phyloP scores from a whole-genome alignment of 139 green algal genomes.

The Nannochloris sp. region DNA sequence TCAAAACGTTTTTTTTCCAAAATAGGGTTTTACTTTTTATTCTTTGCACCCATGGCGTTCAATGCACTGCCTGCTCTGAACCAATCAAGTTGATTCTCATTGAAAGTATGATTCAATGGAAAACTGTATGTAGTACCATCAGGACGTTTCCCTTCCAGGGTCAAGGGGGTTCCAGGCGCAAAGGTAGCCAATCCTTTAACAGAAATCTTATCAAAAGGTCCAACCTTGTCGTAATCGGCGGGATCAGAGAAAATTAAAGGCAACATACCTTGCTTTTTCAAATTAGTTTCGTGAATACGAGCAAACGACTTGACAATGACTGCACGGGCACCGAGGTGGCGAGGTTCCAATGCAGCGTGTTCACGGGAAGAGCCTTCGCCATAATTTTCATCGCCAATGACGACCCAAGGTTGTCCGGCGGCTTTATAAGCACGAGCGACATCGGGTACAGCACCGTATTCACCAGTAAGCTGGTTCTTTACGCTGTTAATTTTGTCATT shows the following conservation, averaged over 20 bases:
- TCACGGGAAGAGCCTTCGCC: slow-evolving; percentile 79
- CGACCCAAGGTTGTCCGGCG: slow-evolving; percentile 69
- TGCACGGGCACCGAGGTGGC: slow-evolving; percentile 81
- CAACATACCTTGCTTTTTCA: slow-evolving; percentile 94
- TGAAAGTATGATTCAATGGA: slow-evolving; percentile 92
- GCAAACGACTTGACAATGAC: slow-evolving; percentile 94
- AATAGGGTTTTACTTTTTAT: neutral
- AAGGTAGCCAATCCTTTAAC: slow-evolving; percentile 75
- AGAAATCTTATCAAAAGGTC: slow-evolving; percentile 56
- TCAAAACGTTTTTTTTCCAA: neutral
- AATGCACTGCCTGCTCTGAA: slow-evolving; percentile 85
- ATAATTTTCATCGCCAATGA: slow-evolving; percentile 17
- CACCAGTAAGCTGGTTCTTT: slow-evolving; percentile 52
- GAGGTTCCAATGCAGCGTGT: slow-evolving; percentile 90
- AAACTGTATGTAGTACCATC: slow-evolving; percentile 80
- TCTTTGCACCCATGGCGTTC: slow-evolving; percentile 74
- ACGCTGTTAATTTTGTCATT: slow-evolving; percentile 79
- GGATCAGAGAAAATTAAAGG: slow-evolving; percentile 82
- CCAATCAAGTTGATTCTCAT: slow-evolving; percentile 92
- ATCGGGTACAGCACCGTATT: slow-evolving; percentile 58
- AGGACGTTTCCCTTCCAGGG: slow-evolving; percentile 63
- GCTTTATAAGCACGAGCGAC: slow-evolving; percentile 79
- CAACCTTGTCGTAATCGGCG: slow-evolving; percentile 88
- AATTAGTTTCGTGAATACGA: slow-evolving; percentile 96
- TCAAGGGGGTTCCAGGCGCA: slow-evolving; percentile 72